Base-by-base conservation (phyloP, 345 rosid species). In the Citrus trifoliata region DNA sequence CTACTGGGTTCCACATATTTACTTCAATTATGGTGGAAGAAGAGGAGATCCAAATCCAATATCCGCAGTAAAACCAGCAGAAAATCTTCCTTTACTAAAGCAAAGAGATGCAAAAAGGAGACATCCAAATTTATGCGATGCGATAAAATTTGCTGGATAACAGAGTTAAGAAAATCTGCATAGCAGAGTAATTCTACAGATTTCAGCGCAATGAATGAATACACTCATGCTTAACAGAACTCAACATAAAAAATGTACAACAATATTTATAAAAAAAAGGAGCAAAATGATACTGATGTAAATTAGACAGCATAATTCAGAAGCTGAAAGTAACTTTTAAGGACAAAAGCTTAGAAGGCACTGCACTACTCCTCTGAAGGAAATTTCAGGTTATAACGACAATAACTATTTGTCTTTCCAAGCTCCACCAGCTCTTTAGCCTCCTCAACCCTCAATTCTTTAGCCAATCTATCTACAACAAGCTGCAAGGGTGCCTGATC, bases 391-490 rank as follows among this genome's bases (percentile, higher is more conserved):
- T 83, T 69, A 66, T 86, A 84, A 8, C 73, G 81, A 63, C 76
- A 79, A 85, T 73, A 85, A 68, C 79, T 82, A 73, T 82, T 86
- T 2, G 78, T 56, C 75, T 86, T 90, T 4, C 86, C 90, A 40
- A 86, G 80, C 72, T 90, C 70, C 84, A 87, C 91, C 22, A 95
- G 82, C 86, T 88, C 73, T 86, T 71, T 82, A 9, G 94, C 97
- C 73, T 88, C 91, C 70, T 88, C 85, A 37, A 68, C 60, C 88
- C 68, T 91, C 13, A 87, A 86, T 77, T 74, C 84, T 76, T 85
- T 74, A 63, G 86, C 83, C 88, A 91, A 83, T 42, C 67, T 72
- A 75, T 88, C 90, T 12, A 91, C 87, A 73, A 89, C 95, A 1
- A 58, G 84, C 84, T 90, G 93, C 76, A 87, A 76, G 74, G 87